phyloP scores from a whole-genome alignment of 2,329 filamentous ascomycete species.

The Septoria linicola region DNA sequence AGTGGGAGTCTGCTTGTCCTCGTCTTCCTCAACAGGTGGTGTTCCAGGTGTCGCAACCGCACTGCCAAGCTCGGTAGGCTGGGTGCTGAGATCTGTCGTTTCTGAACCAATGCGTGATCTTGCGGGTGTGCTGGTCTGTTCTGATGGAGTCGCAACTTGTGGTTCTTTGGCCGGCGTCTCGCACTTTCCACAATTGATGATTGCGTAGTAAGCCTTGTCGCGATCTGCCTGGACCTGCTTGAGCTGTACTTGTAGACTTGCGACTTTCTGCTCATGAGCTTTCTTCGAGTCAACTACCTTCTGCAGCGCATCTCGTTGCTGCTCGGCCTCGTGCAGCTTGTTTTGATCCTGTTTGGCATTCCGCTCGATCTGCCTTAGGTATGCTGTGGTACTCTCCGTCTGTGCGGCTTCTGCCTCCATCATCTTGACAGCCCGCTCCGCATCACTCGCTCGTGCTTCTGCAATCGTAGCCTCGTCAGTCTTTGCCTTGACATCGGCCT shows the following conservation, averaged over 20 bases:
- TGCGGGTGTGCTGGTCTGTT: constrained; percentile 19
- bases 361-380: constrained; percentile 32
- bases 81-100: constrained; percentile 28
- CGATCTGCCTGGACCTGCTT: constrained; percentile 35
- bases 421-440: constrained; percentile 30
- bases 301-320: constrained; percentile 33
- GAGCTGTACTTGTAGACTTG: constrained; percentile 33
- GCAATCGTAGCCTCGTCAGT: constrained; percentile 51
- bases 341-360: constrained; percentile 10
- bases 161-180: constrained; percentile 20
- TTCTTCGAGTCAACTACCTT: constrained; percentile 29
- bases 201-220: constrained; percentile 38
- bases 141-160: constrained; percentile 18
- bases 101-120: constrained; percentile 29
- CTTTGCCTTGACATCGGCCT: constrained; percentile 54
- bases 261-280: constrained; percentile 32
- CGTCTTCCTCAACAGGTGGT: constrained; percentile 25
- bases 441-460: constrained; percentile 45
- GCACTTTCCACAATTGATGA: constrained; percentile 38
- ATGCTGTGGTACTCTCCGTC: constrained; percentile 23
- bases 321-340: constrained; percentile 22
- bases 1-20: constrained; percentile 15
- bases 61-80: constrained; percentile 30
- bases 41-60: constrained; percentile 25
- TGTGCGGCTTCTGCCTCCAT: constrained; percentile 33